phyloP scores from a whole-genome alignment of 2,329 filamentous ascomycete genomes.

The Mycocentrospora acerina region DNA sequence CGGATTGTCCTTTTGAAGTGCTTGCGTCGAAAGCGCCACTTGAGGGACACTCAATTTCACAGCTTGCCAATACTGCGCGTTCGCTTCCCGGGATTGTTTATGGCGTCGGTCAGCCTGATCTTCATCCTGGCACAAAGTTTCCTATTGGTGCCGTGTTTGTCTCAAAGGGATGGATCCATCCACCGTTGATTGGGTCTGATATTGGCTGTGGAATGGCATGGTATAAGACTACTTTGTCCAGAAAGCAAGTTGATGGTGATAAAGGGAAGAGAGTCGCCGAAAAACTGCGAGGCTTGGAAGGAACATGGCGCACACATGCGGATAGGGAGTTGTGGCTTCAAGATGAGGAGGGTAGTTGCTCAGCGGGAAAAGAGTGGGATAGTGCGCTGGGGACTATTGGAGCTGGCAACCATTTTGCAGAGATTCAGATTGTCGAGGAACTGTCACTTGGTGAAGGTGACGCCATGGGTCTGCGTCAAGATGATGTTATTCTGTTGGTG shows the following conservation, averaged over 20 bases:
- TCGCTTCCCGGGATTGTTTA: slow-evolving; percentile 39
- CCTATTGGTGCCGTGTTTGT: slow-evolving; percentile 43
- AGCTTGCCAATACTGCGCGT: slow-evolving; percentile 33
- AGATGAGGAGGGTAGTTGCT: slow-evolving; percentile 16
- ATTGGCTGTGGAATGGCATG: slow-evolving; percentile 46
- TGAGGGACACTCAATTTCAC: slow-evolving; percentile 32
- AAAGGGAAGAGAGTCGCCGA: slow-evolving; percentile 39
- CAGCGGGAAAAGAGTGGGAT: slow-evolving; percentile 37
- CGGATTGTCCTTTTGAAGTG: slow-evolving; percentile 17
- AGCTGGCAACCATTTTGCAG: slow-evolving; percentile 43
- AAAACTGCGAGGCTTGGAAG: slow-evolving; percentile 39
- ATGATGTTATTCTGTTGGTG: slow-evolving; percentile 41
- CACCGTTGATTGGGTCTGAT: slow-evolving; percentile 42
- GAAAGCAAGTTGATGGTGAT: slow-evolving; percentile 36
- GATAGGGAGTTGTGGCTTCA: slow-evolving; percentile 35
- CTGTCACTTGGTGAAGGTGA: slow-evolving; percentile 5
- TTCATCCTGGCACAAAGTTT: slow-evolving; percentile 42
- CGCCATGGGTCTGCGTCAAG: slow-evolving; percentile 15
- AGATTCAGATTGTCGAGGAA: slow-evolving; percentile 43
- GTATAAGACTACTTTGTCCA: slow-evolving; percentile 36
- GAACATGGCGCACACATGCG: slow-evolving; percentile 29
- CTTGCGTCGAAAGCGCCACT: slow-evolving; percentile 31
- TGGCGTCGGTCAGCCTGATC: slow-evolving; percentile 40
- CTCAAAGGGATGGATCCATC: slow-evolving; percentile 39
- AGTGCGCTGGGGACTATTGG: slow-evolving; percentile 40